phyloP scores from a whole-genome alignment of 768 basidiomycete species.

The Amanita muscaria region DNA sequence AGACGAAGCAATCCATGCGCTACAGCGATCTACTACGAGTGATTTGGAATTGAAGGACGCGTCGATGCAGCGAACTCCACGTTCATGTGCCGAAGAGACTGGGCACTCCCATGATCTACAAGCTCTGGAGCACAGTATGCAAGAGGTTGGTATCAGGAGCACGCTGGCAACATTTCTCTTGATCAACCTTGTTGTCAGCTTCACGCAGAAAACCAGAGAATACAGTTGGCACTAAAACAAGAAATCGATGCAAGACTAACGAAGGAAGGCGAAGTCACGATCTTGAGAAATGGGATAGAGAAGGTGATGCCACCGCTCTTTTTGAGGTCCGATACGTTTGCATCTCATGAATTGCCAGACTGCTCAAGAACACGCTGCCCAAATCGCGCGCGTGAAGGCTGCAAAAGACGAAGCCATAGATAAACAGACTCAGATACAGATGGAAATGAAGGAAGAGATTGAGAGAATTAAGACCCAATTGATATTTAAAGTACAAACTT shows the following conservation, averaged over 20 bases:
- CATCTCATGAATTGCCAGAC: constrained; percentile 28
- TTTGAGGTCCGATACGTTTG: neutral
- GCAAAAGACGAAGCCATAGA: constrained; percentile 56
- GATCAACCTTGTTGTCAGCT: constrained; percentile 27
- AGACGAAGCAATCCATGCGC: neutral
- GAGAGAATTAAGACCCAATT: constrained; percentile 64
- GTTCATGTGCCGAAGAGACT: constrained; percentile 4
- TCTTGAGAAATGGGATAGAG: constrained; percentile 57
- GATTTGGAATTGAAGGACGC: neutral
- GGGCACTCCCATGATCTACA: constrained; percentile 15
- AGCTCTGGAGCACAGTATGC: constrained; percentile 22
- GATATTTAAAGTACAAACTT: constrained; percentile 48
- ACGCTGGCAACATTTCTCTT: neutral
- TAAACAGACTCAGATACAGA: constrained; percentile 45
- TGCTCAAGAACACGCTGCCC: constrained; percentile 47
- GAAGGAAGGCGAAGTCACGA: constrained; percentile 66
- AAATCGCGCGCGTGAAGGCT: constrained; percentile 45
- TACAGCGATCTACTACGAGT: neutral
- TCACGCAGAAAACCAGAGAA: constrained; percentile 37
- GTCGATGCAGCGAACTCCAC: neutral
- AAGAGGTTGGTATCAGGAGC: constrained; percentile 4
- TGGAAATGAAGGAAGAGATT: constrained; percentile 56
- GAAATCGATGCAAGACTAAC: constrained; percentile 42
- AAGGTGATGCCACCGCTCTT: constrained; percentile 39
- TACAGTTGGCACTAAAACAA: constrained; percentile 35